Percentiles rank a stretch among this genome's conserved stretches.
Conservation (phyloP, 768 basidiomycete genomes). For the Pulveroboletus sp. region DNA sequence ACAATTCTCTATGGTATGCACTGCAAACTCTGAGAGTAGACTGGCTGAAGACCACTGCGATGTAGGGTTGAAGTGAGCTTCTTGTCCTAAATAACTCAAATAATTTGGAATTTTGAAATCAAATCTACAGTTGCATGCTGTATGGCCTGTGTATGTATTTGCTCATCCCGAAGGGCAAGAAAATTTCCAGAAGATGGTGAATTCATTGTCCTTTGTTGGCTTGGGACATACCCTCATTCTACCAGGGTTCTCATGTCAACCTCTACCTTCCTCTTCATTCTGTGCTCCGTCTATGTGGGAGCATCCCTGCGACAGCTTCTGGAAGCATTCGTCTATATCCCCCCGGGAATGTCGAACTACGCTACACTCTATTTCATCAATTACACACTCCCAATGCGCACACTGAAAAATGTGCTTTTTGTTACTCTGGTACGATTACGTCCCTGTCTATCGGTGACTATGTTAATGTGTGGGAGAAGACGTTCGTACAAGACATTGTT, state of each 20-base stretch:
- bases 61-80: conserved; percentile 9
- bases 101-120: too few relatives aligned
- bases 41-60: neutral
- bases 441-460: neutral
- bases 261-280: conserved; percentile 10
- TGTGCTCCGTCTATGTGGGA: conserved; percentile 10
- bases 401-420: conserved; percentile 13
- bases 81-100: neutral
- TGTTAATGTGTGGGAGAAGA: conserved; percentile 2
- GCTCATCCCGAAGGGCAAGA: conserved; percentile 2
- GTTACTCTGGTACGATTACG: conserved; percentile 9
- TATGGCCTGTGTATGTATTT: conserved; percentile 14
- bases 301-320: conserved; percentile 14
- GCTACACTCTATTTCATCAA: conserved; percentile 9
- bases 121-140: conserved; percentile 8
- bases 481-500: conserved; percentile 15
- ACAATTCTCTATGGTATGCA: conserved; percentile 16
- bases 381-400: conserved; percentile 10
- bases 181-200: conserved; percentile 2
- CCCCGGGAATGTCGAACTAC: conserved; percentile 4
- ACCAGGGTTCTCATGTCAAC: conserved; percentile 11
- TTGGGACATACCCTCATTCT: neutral
- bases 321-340: conserved; percentile 13
- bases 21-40: neutral
- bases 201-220: neutral